Evolutionary conservation across 129 eudicot genomes (phyloP).

Genomic region (Ambrosia artemisiifolia): DNA sequence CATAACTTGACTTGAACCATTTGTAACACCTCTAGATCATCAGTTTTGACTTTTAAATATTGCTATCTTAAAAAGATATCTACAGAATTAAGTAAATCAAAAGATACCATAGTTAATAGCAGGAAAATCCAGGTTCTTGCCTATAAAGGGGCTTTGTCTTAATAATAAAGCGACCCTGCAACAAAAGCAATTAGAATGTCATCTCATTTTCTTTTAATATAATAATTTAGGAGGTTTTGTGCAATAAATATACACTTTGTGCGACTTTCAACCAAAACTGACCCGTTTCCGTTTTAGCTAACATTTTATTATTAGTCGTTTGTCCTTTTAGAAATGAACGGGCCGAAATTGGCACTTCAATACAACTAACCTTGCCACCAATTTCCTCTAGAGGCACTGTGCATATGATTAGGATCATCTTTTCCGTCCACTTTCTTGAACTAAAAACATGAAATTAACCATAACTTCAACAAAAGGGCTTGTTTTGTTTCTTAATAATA

Average conservation of each 20-base stretch:
- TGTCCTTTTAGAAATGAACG: no score
- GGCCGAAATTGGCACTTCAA: no score
- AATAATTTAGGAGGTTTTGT: no score
- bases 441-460: slow-evolving; percentile 26
- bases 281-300: no score
- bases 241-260: no score
- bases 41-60: no score
- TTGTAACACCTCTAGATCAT: no score
- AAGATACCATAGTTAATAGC: slow-evolving; percentile 42
- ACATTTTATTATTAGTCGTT: no score
- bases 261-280: no score
- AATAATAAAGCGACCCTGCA: slow-evolving; percentile 70
- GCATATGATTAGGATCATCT: slow-evolving; percentile 38
- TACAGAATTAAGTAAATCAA: not conserved
- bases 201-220: not conserved
- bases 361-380: slow-evolving; percentile 64
- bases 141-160: slow-evolving; percentile 19
- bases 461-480: not conserved
- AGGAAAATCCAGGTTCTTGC: slow-evolving; percentile 34
- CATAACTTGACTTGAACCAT: no score
- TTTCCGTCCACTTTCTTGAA: slow-evolving; percentile 47
- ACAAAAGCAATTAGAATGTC: not conserved
- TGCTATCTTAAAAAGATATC: not conserved
- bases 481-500: not conserved
- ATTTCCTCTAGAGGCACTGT: slow-evolving; percentile 56